Percentiles rank a stretch among this genome's conserved stretches.
These are phyloP conservation scores for Amanita pseudoporphyria DNA, from an alignment of 768 basidiomycete genomes.

Conservation along the genomic window DNA sequence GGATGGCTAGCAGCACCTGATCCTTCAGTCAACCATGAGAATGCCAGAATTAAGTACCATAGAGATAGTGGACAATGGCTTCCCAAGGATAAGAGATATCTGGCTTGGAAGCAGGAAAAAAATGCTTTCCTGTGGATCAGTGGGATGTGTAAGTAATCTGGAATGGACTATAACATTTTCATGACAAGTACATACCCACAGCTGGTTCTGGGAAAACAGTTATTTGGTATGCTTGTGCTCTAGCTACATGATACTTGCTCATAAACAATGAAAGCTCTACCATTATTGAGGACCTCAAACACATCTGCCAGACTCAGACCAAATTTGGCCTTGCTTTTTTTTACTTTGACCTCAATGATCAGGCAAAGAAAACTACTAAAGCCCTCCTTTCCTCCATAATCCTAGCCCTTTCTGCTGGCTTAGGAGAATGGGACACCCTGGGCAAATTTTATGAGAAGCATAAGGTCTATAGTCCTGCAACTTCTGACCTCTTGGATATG, in stretches of 20 bases:
- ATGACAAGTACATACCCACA: not conserved
- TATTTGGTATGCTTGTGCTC: not conserved
- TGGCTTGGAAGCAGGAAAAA: not conserved
- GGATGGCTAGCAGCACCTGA: too few species aligned
- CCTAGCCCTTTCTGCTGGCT: slow-evolving; percentile 11
- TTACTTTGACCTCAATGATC: slow-evolving; percentile 16
- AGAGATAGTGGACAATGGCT: too few species aligned
- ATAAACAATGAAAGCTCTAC: not conserved
- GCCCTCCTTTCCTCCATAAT: slow-evolving; percentile 14
- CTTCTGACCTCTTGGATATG: not conserved
- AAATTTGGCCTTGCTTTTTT: slow-evolving; percentile 12
- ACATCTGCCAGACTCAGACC: not conserved
- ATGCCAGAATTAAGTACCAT: too few species aligned
- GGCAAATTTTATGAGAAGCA: not conserved
- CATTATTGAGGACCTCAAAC: too few species aligned
- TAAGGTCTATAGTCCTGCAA: too few species aligned
- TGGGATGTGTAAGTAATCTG: too few species aligned
- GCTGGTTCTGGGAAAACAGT: too few species aligned
- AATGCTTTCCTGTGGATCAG: too few species aligned
- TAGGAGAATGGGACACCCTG: not conserved
- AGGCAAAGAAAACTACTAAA: slow-evolving; percentile 9
- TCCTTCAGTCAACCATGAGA: too few species aligned
- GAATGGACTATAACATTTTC: not conserved
- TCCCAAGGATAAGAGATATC: too few species aligned
- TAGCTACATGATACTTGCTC: not conserved